Base-by-base conservation (phyloP, 2,329 filamentous ascomycete species). In the Arthrobotrys megalospora region DNA sequence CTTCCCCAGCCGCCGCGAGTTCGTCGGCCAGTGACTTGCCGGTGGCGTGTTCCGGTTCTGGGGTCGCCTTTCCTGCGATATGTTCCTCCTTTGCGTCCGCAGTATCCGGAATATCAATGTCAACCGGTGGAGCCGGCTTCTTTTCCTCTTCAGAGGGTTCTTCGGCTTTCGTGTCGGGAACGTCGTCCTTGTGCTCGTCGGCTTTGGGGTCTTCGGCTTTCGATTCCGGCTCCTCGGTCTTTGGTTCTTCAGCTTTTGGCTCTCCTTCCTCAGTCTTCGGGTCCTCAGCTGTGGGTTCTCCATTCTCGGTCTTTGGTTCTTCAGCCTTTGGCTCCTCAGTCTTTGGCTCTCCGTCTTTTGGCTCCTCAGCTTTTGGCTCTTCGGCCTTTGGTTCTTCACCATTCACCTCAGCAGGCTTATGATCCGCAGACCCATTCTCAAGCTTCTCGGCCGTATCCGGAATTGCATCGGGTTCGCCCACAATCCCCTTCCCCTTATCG, bases 21-120 rank as follows among this genome's bases (percentile, higher is more conserved):
- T 53, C 50, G 24, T 53, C 50, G 16, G 50, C 50, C 14, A 53
- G 14, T 50, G 41, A 38, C 32, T 48, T 66, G 62, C 21, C 32
- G 14, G 6, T 11, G 19, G 38, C 36, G 3, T 60, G 60, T 24
- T 71, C 73, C 8, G 47, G 21, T 19, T 60, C 55, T 28, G 19
- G 1, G 3, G 36, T 16, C 21, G 48, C 24, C 10, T 76, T 69
- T 36, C 50, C 58, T 32, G 60, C 38, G 8, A 41, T 3, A 14
- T 8, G 55, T 12, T 62, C 58, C 28, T 73, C 73, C 41, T 52
- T 77, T 5, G 60, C 60, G n/a, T 77, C 73, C 14, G 73, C 66
- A 21, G 66, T 77, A 66, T 77, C 73, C n/a, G 73, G 73, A 45
- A 77, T 19, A 36, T 77, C 73, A n/a, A 71, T 50, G 41, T 77